Evolutionary conservation across 1,139 yeast genomes (phyloP).

Genomic region (Candida tropicalis): DNA sequence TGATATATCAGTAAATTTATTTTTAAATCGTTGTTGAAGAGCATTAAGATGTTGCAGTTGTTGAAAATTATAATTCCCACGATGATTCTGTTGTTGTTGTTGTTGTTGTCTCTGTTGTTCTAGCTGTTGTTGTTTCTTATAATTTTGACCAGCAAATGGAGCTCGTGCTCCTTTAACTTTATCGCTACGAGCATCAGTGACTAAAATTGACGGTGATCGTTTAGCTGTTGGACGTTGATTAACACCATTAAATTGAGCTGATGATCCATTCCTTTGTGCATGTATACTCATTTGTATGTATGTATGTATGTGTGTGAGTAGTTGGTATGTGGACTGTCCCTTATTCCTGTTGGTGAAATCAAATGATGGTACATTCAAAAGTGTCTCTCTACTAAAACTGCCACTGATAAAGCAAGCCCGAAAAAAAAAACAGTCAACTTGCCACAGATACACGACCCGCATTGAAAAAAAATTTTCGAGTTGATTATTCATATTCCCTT

Average conservation of each 20-base stretch:
- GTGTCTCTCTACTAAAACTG: no score
- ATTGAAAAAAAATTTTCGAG: slow-evolving; percentile 4
- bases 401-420: neutral
- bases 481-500: no score
- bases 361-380: neutral
- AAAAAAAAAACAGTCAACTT: neutral
- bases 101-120: slow-evolving; percentile 20
- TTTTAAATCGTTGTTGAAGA: slow-evolving; percentile 33
- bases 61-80: slow-evolving; percentile 16
- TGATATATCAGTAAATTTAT: slow-evolving; percentile 67
- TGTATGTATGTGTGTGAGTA: neutral
- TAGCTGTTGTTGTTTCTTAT: slow-evolving; percentile 40
- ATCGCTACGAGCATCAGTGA: slow-evolving; percentile 79
- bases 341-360: no score
- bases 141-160: slow-evolving; percentile 77
- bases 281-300: slow-evolving; percentile 1
- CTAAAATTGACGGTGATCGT: slow-evolving; percentile 89
- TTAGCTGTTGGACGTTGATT: slow-evolving; percentile 66
- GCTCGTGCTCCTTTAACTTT: slow-evolving; percentile 65
- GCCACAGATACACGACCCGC: neutral
- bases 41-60: slow-evolving; percentile 23
- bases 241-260: slow-evolving; percentile 6
- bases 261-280: slow-evolving; percentile 11
- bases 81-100: slow-evolving; percentile 20
- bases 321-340: no score